phyloP scores from a whole-genome alignment of 192 early-diverging fungal species.

The Thoreauomyces humboldtii region DNA sequence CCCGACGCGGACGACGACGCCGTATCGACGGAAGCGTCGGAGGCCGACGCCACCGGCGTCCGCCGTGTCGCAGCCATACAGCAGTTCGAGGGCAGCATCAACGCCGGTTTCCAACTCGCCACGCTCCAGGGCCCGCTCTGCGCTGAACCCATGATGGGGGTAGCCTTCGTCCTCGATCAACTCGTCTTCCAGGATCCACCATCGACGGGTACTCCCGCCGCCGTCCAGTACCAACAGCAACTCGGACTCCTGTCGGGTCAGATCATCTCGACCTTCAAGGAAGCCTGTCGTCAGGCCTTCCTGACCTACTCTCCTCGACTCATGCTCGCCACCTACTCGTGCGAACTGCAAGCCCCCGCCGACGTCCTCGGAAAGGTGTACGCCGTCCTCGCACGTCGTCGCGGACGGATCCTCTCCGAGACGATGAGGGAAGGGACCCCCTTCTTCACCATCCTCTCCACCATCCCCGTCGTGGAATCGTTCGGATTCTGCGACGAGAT shows the following conservation, averaged over 20 bases:
- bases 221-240: no score
- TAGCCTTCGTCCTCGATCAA: slow-evolving; percentile 72
- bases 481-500: slow-evolving; percentile 99
- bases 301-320: slow-evolving; percentile 92
- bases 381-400: slow-evolving; percentile 83
- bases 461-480: slow-evolving; percentile 92
- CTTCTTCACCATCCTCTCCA: slow-evolving; percentile 85
- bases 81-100: slow-evolving; percentile 67
- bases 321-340: slow-evolving; percentile 94
- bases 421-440: slow-evolving; percentile 98
- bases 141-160: slow-evolving; percentile 87
- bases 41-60: neutral
- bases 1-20: neutral
- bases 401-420: slow-evolving; percentile 90
- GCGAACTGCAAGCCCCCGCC: slow-evolving; percentile 93
- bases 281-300: slow-evolving; percentile 79
- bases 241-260: slow-evolving; percentile 67
- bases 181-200: slow-evolving; percentile 33
- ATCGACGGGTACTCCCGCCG: neutral
- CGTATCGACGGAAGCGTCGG: neutral
- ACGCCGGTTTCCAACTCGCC: slow-evolving; percentile 91
- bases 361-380: slow-evolving; percentile 96
- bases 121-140: slow-evolving; percentile 88
- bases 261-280: slow-evolving; percentile 82
- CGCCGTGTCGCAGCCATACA: slow-evolving; percentile 11